A percentile compares a stretch with the other conserved stretches of the same genome.
phyloP scores from a whole-genome alignment of 306 rosid genomes.

The Luffa acutangula region DNA sequence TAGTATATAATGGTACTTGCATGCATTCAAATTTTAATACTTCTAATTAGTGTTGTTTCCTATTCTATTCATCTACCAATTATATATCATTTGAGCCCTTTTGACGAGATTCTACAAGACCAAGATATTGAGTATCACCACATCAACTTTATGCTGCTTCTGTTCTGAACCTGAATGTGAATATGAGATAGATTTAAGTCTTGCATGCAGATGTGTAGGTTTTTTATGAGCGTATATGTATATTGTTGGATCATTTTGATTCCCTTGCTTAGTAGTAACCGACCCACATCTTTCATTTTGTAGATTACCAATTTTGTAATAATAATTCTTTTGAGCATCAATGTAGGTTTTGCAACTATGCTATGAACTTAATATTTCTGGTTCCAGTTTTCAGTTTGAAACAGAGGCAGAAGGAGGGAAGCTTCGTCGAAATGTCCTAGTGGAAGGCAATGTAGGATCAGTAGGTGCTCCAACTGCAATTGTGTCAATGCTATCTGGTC shows the following conservation, averaged over 20 bases:
- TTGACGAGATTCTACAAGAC: not conserved
- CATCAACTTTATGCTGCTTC: not conserved
- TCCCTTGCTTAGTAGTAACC: not conserved
- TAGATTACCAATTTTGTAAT: not conserved
- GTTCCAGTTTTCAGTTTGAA: slow-evolving; percentile 90
- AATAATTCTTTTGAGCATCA: not conserved
- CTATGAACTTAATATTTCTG: not conserved
- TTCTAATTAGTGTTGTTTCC: not conserved
- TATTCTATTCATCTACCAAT: not conserved
- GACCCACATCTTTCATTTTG: not conserved
- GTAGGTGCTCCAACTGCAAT: slow-evolving; percentile 61
- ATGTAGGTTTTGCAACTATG: not conserved
- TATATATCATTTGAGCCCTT: not conserved
- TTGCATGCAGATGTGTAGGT: not conserved
- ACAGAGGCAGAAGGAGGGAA: slow-evolving; percentile 73
- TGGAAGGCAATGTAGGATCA: slow-evolving; percentile 61
- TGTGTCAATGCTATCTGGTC: slow-evolving; percentile 73
- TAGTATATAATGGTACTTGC: not conserved
- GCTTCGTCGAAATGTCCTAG: slow-evolving; percentile 79
- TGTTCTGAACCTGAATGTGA: not conserved
- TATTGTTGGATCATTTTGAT: not conserved
- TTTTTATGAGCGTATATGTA: not conserved
- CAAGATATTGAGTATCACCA: not conserved
- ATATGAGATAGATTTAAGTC: not conserved
- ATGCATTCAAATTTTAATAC: not conserved